A percentile compares a stretch with the other conserved stretches of the same genome.
Conservation (phyloP, 2,329 filamentous ascomycete genomes). For the Orbilia brochopaga region DNA sequence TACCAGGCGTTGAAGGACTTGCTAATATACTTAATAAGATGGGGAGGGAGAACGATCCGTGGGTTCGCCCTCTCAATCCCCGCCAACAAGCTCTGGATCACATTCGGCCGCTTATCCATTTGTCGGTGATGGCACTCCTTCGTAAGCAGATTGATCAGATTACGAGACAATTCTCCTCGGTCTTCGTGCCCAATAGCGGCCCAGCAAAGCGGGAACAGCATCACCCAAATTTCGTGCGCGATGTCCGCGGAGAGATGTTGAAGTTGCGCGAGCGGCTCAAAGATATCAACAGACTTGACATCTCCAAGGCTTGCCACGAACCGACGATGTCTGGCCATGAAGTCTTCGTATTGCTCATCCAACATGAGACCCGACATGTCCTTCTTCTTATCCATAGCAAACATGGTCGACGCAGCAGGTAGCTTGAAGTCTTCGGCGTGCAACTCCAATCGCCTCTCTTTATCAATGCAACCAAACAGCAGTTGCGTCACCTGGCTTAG, state of each 20-base stretch:
- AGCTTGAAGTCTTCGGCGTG: slow-evolving; percentile 83
- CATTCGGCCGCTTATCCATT: slow-evolving; percentile 92
- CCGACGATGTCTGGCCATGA: slow-evolving; percentile 78
- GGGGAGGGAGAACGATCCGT: slow-evolving; percentile 88
- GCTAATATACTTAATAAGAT: slow-evolving; percentile 93
- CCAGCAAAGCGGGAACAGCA: slow-evolving; percentile 93
- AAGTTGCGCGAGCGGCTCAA: slow-evolving; percentile 87
- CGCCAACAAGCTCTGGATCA: slow-evolving; percentile 88
- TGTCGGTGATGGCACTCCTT: slow-evolving; percentile 96
- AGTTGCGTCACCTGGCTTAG: slow-evolving; percentile 92
- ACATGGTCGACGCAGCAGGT: slow-evolving; percentile 74
- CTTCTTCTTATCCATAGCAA: slow-evolving; percentile 72
- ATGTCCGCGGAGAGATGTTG: slow-evolving; percentile 85
- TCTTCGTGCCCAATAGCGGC: slow-evolving; percentile 86
- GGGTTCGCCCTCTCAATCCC: slow-evolving; percentile 84
- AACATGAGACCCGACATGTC: slow-evolving; percentile 70
- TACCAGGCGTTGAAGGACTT: slow-evolving; percentile 98
- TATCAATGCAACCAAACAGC: slow-evolving; percentile 87
- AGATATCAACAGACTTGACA: slow-evolving; percentile 82
- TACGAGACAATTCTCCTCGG: slow-evolving; percentile 85
- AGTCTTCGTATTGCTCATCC: slow-evolving; percentile 79
- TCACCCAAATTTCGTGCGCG: slow-evolving; percentile 87
- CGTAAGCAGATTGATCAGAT: slow-evolving; percentile 85
- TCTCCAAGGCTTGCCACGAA: slow-evolving; percentile 85
- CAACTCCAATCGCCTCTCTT: slow-evolving; percentile 77